Base-by-base conservation (phyloP, 2,329 filamentous ascomycete species). In the Arachnomyces sp. region DNA sequence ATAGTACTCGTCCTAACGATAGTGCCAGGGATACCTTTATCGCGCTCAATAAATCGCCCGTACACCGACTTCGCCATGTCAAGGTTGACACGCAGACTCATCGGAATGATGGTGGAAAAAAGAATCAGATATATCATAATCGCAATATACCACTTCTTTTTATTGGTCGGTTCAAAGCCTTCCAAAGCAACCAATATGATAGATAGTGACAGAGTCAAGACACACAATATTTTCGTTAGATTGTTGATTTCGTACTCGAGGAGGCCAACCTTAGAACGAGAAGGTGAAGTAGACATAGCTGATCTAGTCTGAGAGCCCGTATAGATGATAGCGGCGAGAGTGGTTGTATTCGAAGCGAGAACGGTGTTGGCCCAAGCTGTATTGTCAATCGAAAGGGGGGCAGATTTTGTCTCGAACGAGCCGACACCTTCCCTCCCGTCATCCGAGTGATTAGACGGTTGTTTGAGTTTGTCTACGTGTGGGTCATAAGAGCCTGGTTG, bases 321-420 rank as follows among this genome's bases (percentile, higher is more conserved):
- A 61, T 98, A 98, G 46, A 98, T 74, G 37, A 98, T 86, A 1
- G 89, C 86, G 2, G 89, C 90, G 43, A 95, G 72, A 0, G 92
- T 92, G 3, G 78, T 85, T 1, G 85, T 90, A 59, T 89, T 92
- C 1, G 90, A 96, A 1, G 92, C 92, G 44, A 98, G 84, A 16
- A 98, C 85, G 0, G 92, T 98, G 58, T 96, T 98, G 13, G 90
- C 90, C 92, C 93, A 98, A 7, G 93, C 92, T 6, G 92, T 96
- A 57, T 98, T 95, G 63, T 98, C 92, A 47, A 98, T 95, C 1
- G 79, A 86, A 29, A 98, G 71, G 1, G 89, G 80, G 2, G 82
- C 77, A 4, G 83, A 85, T 43, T 76, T 76, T 12, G 63, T 49
- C 29, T 53, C 42, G 12, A 44, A 42, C 43, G 47, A 38, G 36